These are phyloP conservation scores for Orbilia oligospora DNA, from an alignment of 2,329 filamentous ascomycete species.

Conservation along the genomic window DNA sequence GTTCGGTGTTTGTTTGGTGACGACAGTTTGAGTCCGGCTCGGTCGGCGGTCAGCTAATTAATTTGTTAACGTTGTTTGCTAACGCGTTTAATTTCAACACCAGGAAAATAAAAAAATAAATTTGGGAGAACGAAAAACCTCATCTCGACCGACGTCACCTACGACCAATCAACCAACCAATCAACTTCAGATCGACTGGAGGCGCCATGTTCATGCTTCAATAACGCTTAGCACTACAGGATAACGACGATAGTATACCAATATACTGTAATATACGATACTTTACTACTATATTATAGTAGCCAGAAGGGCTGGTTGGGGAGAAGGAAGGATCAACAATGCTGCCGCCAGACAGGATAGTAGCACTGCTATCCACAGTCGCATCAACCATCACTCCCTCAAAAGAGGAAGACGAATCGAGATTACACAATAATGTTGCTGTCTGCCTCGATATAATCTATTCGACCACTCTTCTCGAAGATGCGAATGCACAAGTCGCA, in stretches of 20 bases:
- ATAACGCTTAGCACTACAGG: no score
- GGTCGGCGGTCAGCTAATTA: no score
- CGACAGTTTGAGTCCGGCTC: neutral
- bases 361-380: conserved; percentile 40
- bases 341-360: conserved; percentile 26
- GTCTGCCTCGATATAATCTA: conserved; percentile 32
- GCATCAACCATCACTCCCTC: conserved; percentile 5
- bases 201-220: neutral
- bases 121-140: neutral
- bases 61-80: no score
- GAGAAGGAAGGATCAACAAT: conserved; percentile 5
- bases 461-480: conserved; percentile 43
- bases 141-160: conserved; percentile 5
- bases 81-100: conserved; percentile 24
- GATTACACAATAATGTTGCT: conserved; percentile 34
- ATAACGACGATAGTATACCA: neutral
- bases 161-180: no score
- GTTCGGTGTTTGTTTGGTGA: neutral
- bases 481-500: conserved; percentile 39
- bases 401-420: neutral
- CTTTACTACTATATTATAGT: neutral
- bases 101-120: neutral
- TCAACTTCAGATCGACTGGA: neutral
- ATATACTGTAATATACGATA: neutral
- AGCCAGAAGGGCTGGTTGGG: no score